Base-by-base conservation (phyloP, 176 grass and related monocot genomes). In the Otatea glauca region DNA sequence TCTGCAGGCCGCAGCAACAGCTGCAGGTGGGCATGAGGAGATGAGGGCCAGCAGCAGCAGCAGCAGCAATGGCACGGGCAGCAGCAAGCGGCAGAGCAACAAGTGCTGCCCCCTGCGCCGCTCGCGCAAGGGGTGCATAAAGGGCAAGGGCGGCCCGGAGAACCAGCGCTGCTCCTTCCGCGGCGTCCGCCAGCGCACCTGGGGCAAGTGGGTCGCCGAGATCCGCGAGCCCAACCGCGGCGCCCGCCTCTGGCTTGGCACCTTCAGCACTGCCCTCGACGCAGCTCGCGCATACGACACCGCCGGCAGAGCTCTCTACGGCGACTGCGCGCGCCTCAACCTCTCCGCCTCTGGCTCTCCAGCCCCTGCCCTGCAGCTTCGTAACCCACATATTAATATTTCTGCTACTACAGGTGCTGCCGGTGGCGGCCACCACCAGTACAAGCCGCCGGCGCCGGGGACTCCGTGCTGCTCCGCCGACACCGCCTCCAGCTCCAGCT, bases 121-220 rank as follows among this genome's bases (percentile, higher is more conserved):
- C 66, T 97, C 95, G 21, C 74, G 90, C 20, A 94, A 97, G 81
- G 94, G 94, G 1, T 97, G 95, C 92, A 97, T 97, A 92, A 97
- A 94, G 88, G 95, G 95, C 0, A 97, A 97, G 58, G 95, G 95
- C 18, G 95, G 95, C 13, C 95, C 92, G 10, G 88, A 97, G 65
- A 97, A 97, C 88, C 95, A 97, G 81, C 81, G 61, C 10, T 97
- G 95, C 79, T 74, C 88, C 3, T 97, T 88, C 85, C 90, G 95
- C n/a, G 94, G 94, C 37, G 94, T 97, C 6, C 85, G 94, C 0
- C 94, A 97, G 87, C 87, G 94, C 15, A 97, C 94, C 9, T 97
- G 89, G 94, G 94, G 92, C 23, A 97, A 97, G 75, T 97, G 91
- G 94, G 94, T 97, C 1, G 94, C 92, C 5, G 94, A 97, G 91